Evolutionary conservation across 2,329 filamentous ascomycete species (phyloP).

Genomic region (Neonectria neomacrospora): DNA sequence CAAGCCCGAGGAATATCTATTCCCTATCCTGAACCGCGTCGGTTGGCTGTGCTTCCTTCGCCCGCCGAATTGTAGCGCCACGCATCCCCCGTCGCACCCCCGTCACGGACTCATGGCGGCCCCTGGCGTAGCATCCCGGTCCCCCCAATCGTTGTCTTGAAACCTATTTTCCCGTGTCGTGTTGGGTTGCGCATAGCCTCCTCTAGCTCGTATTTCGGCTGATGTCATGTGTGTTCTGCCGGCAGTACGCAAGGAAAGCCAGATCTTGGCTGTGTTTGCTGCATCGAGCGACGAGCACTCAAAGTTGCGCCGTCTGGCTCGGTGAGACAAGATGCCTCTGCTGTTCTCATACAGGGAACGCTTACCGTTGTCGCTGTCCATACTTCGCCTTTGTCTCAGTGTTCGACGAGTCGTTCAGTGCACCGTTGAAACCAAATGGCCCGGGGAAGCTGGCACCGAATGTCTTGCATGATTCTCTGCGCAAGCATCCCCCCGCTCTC

Average conservation of each 20-base stretch:
- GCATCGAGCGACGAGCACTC: not conserved
- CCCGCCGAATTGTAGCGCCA: conserved; percentile 10
- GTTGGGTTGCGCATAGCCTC: conserved; percentile 37
- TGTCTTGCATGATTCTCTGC: conserved; percentile 12
- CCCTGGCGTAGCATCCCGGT: conserved; percentile 9
- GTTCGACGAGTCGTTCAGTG: conserved; percentile 11
- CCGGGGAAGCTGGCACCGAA: conserved; percentile 19
- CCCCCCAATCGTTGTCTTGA: conserved; percentile 1
- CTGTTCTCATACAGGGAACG: not conserved
- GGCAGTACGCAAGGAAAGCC: conserved; percentile 11
- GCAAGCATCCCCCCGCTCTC: conserved; percentile 15
- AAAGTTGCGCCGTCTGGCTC: not conserved
- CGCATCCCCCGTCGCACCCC: not conserved
- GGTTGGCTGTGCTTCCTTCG: conserved; percentile 20
- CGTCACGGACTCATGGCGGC: not conserved
- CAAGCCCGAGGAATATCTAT: not conserved
- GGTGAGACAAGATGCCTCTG: not conserved
- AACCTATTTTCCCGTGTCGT: conserved; percentile 1
- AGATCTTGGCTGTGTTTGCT: not conserved
- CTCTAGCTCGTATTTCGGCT: conserved; percentile 39
- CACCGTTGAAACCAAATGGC: not conserved
- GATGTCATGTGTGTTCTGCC: conserved; percentile 3
- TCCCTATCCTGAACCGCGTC: too few species aligned
- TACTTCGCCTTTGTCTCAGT: conserved; percentile 9
- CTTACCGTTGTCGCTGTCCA: not conserved